A percentile compares a stretch with the other conserved stretches of the same genome.
Evolutionary conservation across 2,329 filamentous ascomycete species (phyloP).

Genomic region (Podosphaera xanthii): DNA sequence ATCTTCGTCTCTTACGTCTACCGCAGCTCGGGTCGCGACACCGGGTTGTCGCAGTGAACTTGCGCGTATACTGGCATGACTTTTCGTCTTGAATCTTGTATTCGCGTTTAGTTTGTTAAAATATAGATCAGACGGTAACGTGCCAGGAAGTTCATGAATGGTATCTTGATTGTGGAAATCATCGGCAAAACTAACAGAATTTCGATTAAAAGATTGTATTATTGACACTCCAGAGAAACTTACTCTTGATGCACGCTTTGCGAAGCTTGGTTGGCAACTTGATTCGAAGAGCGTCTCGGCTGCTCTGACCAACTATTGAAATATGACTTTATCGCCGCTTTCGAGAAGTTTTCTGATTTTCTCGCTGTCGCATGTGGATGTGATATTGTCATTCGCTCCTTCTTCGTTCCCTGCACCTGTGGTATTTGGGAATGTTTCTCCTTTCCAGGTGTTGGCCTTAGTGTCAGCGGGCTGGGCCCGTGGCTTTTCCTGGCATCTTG

Average conservation of each 20-base stretch:
- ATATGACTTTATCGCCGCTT: not conserved
- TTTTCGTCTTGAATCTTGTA: constrained; percentile 8
- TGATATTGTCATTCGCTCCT: not conserved
- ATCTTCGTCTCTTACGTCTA: constrained; percentile 5
- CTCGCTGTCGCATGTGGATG: not conserved
- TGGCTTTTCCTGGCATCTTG: not conserved
- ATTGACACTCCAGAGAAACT: not conserved
- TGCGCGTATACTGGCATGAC: constrained; percentile 13
- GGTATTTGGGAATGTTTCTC: too few species aligned
- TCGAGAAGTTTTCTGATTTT: not conserved
- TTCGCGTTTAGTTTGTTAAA: not conserved
- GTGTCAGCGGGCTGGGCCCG: not conserved
- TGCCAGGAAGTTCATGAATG: not conserved
- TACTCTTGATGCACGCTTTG: not conserved
- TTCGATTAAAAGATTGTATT: not conserved
- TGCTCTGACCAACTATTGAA: not conserved
- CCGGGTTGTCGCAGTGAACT: constrained; percentile 15
- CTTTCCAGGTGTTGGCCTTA: not conserved
- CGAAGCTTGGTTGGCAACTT: not conserved
- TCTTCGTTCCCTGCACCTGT: not conserved
- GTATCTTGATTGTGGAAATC: not conserved
- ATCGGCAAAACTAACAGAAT: not conserved
- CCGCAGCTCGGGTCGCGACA: constrained; percentile 12
- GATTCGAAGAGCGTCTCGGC: not conserved
- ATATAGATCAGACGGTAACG: not conserved